phyloP scores from a whole-genome alignment of 2,329 filamentous ascomycete species.

The Colletotrichum sp. region DNA sequence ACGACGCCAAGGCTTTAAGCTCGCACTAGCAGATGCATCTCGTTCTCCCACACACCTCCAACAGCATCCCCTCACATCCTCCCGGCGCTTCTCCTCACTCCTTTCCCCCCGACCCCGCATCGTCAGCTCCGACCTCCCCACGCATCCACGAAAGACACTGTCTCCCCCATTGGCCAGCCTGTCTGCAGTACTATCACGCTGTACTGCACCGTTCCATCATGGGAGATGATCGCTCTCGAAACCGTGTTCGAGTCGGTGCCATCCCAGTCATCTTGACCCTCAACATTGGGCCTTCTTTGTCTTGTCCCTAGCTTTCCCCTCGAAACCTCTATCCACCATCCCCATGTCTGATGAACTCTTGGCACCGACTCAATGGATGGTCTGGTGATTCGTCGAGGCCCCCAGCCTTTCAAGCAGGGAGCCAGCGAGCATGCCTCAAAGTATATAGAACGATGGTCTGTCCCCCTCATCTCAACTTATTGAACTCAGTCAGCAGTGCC shows the following conservation, averaged over 20 bases:
- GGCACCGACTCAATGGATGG: slow-evolving; percentile 10
- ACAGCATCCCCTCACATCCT: background rate
- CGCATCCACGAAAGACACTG: slow-evolving; percentile 11
- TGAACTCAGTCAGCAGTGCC: background rate
- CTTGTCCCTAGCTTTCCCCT: background rate
- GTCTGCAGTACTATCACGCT: slow-evolving; percentile 3
- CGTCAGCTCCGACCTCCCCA: slow-evolving; percentile 14
- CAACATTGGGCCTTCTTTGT: background rate
- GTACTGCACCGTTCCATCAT: slow-evolving; percentile 12
- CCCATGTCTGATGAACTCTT: slow-evolving; percentile 16
- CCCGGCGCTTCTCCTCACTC: background rate
- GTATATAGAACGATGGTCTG: slow-evolving; percentile 2
- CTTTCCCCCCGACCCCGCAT: slow-evolving; percentile 11
- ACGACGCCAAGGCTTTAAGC: background rate
- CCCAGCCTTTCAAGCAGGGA: background rate
- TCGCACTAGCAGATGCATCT: background rate
- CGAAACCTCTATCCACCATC: slow-evolving; percentile 10
- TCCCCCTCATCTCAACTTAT: background rate
- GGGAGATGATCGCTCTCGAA: slow-evolving; percentile 12
- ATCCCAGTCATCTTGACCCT: slow-evolving; percentile 1
- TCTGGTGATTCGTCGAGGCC: slow-evolving; percentile 1
- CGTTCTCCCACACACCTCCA: background rate
- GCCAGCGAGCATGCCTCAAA: background rate
- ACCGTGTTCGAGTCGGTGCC: background rate
- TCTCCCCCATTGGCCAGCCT: slow-evolving; percentile 5